Base-by-base conservation (phyloP, 2,329 filamentous ascomycete genomes). In the Penicillium griseofulvum region DNA sequence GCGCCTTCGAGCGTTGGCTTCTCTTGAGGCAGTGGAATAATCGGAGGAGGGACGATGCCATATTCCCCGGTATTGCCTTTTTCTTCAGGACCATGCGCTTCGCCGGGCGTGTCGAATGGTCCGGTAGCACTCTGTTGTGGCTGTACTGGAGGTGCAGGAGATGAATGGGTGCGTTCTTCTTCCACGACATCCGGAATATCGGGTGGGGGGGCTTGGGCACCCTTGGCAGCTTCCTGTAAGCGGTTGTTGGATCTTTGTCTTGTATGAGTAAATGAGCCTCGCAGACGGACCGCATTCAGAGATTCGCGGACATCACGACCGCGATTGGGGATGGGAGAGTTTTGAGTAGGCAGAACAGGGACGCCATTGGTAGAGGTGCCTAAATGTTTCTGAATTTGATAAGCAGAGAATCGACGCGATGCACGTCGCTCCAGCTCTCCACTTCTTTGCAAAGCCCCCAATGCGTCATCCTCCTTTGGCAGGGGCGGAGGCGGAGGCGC, bases 341-440 rank as follows among this genome's bases (percentile, higher is more conserved):
- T 74, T 36, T 74, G 72, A 5, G 71, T 67, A 26, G 93, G 91
- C 19, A 97, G 83, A 68, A 95, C 89, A 7, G 92, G 91, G 16
- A 97, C 87, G 19, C 90, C 91, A 73, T 87, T 91, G 16, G 89
- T 83, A 37, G 88, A 87, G 16, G 86, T 83, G 11, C 93, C 93
- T 2, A 97, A 80, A 66, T 96, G 91, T 70, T 97, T 97, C 43
- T 91, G 90, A 64, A 99, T 96, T 69, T 99, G 94, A 71, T 97
- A 99, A 50, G 91, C 89, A 2, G 94, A 97, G 71, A 97, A 99
- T 67, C 94, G 83, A 63, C 93, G 83, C 14, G 94, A 99, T 0
- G 94, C 94, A 70, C 94, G 84, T 69, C 94, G 85, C 75, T 99
- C 94, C 47, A 99, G 78, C 63, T 97, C 92, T 19, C 93, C 93